Evolutionary conservation across 805 yeast genomes (phyloP).

Genomic region (Cyberlindnera saturnus): DNA sequence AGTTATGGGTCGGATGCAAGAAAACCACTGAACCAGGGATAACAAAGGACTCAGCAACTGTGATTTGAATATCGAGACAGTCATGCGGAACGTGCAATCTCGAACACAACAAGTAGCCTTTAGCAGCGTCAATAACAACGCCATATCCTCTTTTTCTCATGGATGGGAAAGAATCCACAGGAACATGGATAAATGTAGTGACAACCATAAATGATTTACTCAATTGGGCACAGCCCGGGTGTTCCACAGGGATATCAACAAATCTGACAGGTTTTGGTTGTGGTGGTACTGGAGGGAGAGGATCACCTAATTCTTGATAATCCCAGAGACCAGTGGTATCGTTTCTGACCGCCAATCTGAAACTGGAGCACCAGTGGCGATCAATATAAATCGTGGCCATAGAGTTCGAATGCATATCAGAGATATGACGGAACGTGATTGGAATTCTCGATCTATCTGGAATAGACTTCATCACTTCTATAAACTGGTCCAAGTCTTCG

Average conservation of each 20-base stretch:
- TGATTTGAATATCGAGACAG: constrained; percentile 58
- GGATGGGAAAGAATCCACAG: constrained; percentile 70
- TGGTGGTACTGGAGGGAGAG: constrained; percentile 48
- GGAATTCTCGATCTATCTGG: constrained; percentile 75
- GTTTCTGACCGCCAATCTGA: constrained; percentile 62
- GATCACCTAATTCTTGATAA: constrained; percentile 42
- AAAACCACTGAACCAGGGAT: constrained; percentile 78
- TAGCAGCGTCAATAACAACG: constrained; percentile 70
- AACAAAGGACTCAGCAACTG: constrained; percentile 80
- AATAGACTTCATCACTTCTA: constrained; percentile 68
- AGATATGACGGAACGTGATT: constrained; percentile 65
- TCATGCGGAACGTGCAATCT: constrained; percentile 81
- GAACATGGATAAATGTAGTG: constrained; percentile 55
- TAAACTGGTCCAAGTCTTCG: constrained; percentile 66
- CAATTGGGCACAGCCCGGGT: constrained; percentile 44
- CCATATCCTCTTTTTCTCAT: constrained; percentile 65
- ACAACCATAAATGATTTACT: constrained; percentile 70
- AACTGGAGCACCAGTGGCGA: constrained; percentile 77
- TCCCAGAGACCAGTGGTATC: constrained; percentile 57
- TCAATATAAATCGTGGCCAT: constrained; percentile 67
- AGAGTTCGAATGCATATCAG: constrained; percentile 72
- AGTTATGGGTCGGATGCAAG: constrained; percentile 82
- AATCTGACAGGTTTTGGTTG: constrained; percentile 62
- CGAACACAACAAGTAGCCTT: constrained; percentile 76
- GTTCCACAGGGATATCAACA: constrained; percentile 60